Evolutionary conservation across 2,329 filamentous ascomycete genomes (phyloP).

Genomic region (Thelonectria olida): DNA sequence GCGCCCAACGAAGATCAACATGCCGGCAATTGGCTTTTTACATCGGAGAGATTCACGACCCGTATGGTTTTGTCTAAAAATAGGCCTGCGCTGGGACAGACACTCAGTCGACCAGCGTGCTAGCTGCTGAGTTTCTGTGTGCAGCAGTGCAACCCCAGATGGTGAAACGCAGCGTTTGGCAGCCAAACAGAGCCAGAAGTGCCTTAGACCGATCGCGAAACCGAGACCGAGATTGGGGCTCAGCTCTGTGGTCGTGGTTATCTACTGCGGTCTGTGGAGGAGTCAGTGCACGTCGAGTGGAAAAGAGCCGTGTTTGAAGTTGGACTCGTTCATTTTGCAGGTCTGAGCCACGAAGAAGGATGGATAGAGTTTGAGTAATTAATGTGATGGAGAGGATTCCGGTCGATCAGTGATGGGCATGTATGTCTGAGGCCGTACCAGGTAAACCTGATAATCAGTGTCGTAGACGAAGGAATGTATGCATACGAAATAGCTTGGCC

Average conservation of each 20-base stretch:
- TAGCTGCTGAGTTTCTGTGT: too few relatives aligned
- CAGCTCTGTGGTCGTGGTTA: too few relatives aligned
- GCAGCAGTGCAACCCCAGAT: too few relatives aligned
- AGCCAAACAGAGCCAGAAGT: neutral
- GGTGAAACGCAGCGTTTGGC: neutral
- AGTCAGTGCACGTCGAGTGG: too few relatives aligned
- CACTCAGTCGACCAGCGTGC: too few relatives aligned
- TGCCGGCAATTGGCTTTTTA: neutral
- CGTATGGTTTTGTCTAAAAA: neutral
- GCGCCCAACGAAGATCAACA: neutral
- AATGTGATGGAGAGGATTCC: neutral
- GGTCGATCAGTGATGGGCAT: neutral
- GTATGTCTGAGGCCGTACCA: neutral
- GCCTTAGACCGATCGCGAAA: neutral
- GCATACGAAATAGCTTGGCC: too few relatives aligned
- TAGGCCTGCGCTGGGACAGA: neutral
- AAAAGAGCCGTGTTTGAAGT: neutral
- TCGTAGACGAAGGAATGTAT: neutral
- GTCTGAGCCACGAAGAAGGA: neutral
- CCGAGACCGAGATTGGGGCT: neutral
- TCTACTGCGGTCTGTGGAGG: too few relatives aligned
- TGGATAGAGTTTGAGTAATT: neutral
- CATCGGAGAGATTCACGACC: too few relatives aligned
- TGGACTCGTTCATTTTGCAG: neutral
- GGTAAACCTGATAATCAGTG: too few relatives aligned